phyloP scores from a whole-genome alignment of 352 stramenopile species.

The Saprolegnia diclina region DNA sequence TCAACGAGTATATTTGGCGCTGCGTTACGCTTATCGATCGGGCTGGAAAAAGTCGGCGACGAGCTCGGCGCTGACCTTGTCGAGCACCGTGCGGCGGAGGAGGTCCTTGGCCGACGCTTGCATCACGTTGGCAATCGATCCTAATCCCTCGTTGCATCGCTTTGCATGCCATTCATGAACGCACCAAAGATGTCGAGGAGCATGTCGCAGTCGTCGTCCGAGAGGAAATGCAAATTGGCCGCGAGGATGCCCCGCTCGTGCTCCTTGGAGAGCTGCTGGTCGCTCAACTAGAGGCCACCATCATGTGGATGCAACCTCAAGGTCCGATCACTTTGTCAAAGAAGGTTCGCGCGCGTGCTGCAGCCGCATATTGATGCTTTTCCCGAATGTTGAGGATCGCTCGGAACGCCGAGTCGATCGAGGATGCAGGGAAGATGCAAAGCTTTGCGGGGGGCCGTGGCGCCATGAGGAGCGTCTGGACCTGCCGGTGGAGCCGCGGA shows the following conservation, averaged over 20 bases:
- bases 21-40: background rate
- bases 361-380: background rate
- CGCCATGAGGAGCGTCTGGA: constrained; percentile 3
- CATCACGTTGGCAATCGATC: constrained; percentile 5
- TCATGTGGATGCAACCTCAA: too few species aligned
- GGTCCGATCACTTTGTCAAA: background rate
- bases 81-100: constrained; percentile 13
- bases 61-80: constrained; percentile 1
- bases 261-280: constrained; percentile 2
- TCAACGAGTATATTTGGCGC: background rate
- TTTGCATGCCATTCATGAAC: background rate
- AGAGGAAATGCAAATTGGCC: constrained; percentile 17
- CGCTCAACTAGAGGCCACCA: background rate
- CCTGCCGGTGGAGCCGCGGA: background rate
- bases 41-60: constrained; percentile 15
- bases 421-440: constrained; percentile 7
- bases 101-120: constrained; percentile 7
- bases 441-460: background rate
- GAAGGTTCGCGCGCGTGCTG: background rate
- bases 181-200: constrained; percentile 20
- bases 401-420: background rate
- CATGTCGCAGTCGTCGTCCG: constrained; percentile 22
- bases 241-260: background rate
- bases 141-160: background rate
- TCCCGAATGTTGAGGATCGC: constrained; percentile 7